Evolutionary conservation across 768 basidiomycete species (phyloP).

Genomic region (Wakefieldia striispora): DNA sequence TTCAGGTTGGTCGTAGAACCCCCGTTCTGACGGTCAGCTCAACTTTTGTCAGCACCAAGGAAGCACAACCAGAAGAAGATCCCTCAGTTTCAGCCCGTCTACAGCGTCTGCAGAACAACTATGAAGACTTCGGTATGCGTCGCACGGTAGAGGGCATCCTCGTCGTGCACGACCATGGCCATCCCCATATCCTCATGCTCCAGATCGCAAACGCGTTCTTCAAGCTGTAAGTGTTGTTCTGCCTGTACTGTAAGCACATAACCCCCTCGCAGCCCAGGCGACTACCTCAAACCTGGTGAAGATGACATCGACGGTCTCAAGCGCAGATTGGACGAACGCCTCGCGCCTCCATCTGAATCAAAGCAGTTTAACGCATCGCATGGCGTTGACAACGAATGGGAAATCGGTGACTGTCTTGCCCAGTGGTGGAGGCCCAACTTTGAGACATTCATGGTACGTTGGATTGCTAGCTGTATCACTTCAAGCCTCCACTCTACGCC

Average conservation of each 20-base stretch:
- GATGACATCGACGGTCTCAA: slow-evolving; percentile 91
- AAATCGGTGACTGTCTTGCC: slow-evolving; percentile 93
- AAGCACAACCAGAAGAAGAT: slow-evolving; percentile 96
- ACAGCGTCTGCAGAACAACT: slow-evolving; percentile 92
- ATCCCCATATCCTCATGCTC: slow-evolving; percentile 96
- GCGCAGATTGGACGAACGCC: slow-evolving; percentile 81
- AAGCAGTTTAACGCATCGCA: slow-evolving; percentile 75
- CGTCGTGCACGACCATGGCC: slow-evolving; percentile 94
- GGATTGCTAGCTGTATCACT: neutral
- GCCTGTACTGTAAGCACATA: too few relatives aligned
- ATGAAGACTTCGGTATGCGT: slow-evolving; percentile 96
- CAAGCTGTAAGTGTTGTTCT: slow-evolving; percentile 72
- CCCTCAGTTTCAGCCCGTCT: slow-evolving; percentile 93
- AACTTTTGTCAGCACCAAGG: slow-evolving; percentile 71
- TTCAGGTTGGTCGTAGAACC: slow-evolving; percentile 58
- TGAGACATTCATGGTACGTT: slow-evolving; percentile 94
- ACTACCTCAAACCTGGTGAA: slow-evolving; percentile 96
- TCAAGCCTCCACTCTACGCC: neutral
- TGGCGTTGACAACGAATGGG: slow-evolving; percentile 88
- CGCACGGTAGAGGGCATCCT: slow-evolving; percentile 79
- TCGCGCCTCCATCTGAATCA: slow-evolving; percentile 75
- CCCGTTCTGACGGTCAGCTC: slow-evolving; percentile 6
- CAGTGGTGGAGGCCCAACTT: slow-evolving; percentile 99
- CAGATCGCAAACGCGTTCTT: slow-evolving; percentile 99
- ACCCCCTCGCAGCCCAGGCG: slow-evolving; percentile 70